Base-by-base conservation (phyloP, 2,329 filamentous ascomycete genomes). In the Aspergillus tamarii region DNA sequence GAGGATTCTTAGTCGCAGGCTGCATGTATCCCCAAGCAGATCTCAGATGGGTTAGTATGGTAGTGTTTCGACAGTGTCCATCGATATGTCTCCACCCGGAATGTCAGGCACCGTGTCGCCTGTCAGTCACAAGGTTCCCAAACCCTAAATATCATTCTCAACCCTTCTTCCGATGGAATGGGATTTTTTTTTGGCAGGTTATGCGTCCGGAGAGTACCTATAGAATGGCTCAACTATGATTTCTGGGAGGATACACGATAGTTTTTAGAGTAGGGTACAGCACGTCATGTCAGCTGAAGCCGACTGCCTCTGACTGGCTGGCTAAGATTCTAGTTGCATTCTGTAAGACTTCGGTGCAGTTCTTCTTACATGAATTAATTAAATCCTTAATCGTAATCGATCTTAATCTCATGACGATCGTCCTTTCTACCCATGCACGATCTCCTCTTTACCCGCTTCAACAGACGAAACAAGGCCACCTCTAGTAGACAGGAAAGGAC, bases 261-360 rank as follows among this genome's bases (percentile, higher is more conserved):
- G 21, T 30, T 36, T 34, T 54, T 54, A 36, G 21, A 39, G 32
- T 55, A 55, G 52, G 34, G 52, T 55, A 55, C 21, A 19, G 21
- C 21, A 48, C 21, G 34, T 55, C 52, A 55, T 55, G 32, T 55
- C 32, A 39, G 52, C 19, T 32, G 32, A 19, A 55, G 26, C 16
- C 6, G 19, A 55, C n/a, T 14, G 52, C 30, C 5, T 55, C 36
- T 55, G 32, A 55, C 52, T 55, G 52, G 52, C 21, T 41, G 52
- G 21, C n/a, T 23, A 8, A 19, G 52, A 21, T 55, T 55, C 52
- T 55, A 55, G 52, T 55, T 55, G n/a, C 30, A 55, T 55, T 55
- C 52, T n/a, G 32, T 16, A 55, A 23, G 28, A 34, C 52, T 55
- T 55, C 52, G 52, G 34, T 55, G 52, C 52, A 55, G 52, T 55